These are phyloP conservation scores for Closterium sp. DNA, from an alignment of 139 green algal genomes.

Conservation along the genomic window DNA sequence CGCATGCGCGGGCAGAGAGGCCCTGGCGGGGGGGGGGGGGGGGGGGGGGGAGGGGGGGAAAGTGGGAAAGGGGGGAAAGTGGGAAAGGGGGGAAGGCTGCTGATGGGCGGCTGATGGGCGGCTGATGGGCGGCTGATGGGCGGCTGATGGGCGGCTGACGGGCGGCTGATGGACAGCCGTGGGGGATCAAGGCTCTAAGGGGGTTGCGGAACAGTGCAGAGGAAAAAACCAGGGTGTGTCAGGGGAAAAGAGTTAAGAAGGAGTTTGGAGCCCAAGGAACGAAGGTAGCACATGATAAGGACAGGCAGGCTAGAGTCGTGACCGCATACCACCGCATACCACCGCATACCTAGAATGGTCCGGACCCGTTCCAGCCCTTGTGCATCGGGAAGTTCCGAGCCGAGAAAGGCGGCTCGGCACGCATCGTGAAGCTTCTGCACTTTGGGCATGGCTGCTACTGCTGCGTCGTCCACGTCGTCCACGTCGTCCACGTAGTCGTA, in stretches of 20 bases:
- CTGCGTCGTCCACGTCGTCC: not conserved
- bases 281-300: too few species aligned
- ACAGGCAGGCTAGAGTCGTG: too few species aligned
- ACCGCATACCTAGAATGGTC: not conserved
- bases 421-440: slow-evolving; percentile 5
- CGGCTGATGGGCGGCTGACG: too few species aligned
- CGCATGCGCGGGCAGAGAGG: not conserved
- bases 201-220: too few species aligned
- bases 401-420: not conserved
- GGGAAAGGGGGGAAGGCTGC: not conserved
- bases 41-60: not conserved
- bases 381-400: not conserved
- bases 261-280: too few species aligned
- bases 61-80: not conserved
- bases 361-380: not conserved
- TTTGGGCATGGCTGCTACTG: slow-evolving; percentile 1
- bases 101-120: not conserved
- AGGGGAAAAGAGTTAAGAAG: too few species aligned
- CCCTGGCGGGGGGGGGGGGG: not conserved
- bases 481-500: too few species aligned
- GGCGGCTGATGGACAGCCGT: too few species aligned
- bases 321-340: too few species aligned
- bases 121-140: too few species aligned
- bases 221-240: too few species aligned
- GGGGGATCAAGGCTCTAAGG: too few species aligned